Percentiles rank a stretch among this genome's conserved stretches.
phyloP scores from a whole-genome alignment of 148 eudicot species.

The Chenopodium quinoa region DNA sequence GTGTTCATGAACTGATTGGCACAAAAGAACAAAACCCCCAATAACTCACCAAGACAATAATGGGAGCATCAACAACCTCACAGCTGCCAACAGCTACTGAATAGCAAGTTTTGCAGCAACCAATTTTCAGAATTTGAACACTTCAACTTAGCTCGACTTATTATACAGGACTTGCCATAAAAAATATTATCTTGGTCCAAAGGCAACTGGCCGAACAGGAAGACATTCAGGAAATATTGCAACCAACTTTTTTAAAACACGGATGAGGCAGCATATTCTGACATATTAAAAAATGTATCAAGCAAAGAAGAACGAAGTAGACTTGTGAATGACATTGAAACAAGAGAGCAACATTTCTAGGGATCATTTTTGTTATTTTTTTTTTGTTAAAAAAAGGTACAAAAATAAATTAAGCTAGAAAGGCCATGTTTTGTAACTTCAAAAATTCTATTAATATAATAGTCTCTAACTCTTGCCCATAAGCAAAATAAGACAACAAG shows the following conservation, averaged over 20 bases:
- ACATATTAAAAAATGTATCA: neutral
- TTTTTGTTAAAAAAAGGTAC: neutral
- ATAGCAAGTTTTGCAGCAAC: neutral
- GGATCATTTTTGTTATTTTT: too few species aligned
- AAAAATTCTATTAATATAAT: neutral
- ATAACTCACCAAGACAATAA: neutral
- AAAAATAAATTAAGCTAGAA: neutral
- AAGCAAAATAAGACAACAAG: neutral
- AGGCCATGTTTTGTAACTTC: neutral
- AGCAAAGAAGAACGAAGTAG: neutral
- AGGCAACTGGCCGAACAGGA: conserved; percentile 6
- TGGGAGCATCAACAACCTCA: conserved; percentile 10
- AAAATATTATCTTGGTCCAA: neutral
- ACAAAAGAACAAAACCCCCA: neutral
- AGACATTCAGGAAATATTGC: neutral
- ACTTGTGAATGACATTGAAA: neutral
- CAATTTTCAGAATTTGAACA: conserved; percentile 4
- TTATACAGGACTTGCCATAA: conserved; percentile 1
- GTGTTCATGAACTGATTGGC: neutral
- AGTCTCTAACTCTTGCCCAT: neutral
- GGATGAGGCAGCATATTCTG: neutral
- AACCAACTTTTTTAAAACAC: neutral
- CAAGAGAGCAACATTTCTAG: neutral
- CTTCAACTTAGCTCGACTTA: neutral
- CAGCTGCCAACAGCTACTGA: conserved; percentile 14